Percentiles rank a stretch among this genome's conserved stretches.
These are phyloP conservation scores for Erythrobasidium hasegawianum DNA, from an alignment of 1,284 basidiomycete species.

Conservation along the genomic window DNA sequence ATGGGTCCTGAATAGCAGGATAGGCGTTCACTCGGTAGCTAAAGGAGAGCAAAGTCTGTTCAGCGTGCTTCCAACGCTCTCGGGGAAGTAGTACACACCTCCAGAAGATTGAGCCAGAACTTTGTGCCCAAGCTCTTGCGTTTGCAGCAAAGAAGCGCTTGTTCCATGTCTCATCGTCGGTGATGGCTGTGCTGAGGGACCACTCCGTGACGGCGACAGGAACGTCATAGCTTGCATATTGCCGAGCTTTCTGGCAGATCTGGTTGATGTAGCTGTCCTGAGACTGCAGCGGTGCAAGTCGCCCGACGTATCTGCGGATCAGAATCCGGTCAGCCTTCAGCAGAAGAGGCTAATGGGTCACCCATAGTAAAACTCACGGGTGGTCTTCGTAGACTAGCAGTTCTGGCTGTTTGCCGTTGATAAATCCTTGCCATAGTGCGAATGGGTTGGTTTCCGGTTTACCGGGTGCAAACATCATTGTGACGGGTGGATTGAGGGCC, in stretches of 20 bases:
- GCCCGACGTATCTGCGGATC: constrained; percentile 36
- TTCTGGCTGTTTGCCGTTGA: constrained; percentile 42
- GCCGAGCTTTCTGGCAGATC: constrained; percentile 41
- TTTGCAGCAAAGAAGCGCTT: constrained; percentile 43
- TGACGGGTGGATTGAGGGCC: constrained; percentile 11
- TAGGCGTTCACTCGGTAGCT: constrained; percentile 23
- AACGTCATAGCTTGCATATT: constrained; percentile 44
- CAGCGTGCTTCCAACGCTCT: constrained; percentile 34
- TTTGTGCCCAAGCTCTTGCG: constrained; percentile 42
- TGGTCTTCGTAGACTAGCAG: constrained; percentile 45
- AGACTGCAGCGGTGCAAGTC: constrained; percentile 44
- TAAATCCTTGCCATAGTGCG: constrained; percentile 35
- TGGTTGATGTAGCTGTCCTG: constrained; percentile 42
- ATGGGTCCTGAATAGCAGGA: constrained; percentile 11
- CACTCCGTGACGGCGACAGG: constrained; percentile 39
- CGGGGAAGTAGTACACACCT: constrained; percentile 18
- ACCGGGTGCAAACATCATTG: constrained; percentile 33
- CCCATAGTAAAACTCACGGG: constrained; percentile 35
- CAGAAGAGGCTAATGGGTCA: not conserved
- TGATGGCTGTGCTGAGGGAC: constrained; percentile 45
- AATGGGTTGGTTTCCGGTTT: constrained; percentile 23
- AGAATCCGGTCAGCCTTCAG: no score
- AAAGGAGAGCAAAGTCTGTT: not conserved
- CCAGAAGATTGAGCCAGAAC: constrained; percentile 42
- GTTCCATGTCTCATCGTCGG: constrained; percentile 41